Percentiles rank a stretch among this genome's conserved stretches.
These are phyloP conservation scores for Cerioporus squamosus DNA, from an alignment of 1,284 basidiomycete species.

Conservation along the genomic window DNA sequence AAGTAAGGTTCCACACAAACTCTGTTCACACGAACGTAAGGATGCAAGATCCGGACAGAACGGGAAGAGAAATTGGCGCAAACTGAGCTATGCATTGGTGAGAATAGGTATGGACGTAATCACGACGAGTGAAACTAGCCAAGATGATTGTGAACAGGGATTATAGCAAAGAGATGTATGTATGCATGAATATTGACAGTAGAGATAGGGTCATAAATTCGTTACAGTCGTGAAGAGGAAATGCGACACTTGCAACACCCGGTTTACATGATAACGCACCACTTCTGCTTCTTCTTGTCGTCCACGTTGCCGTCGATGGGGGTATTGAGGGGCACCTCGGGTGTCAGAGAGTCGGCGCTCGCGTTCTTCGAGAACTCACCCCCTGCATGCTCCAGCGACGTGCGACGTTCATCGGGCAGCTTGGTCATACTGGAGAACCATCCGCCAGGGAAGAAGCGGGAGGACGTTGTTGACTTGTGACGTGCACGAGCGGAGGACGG, in stretches of 20 bases:
- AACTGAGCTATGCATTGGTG: constrained; percentile 19
- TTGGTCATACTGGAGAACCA: constrained; percentile 51
- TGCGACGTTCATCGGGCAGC: constrained; percentile 41
- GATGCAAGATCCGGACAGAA: neutral
- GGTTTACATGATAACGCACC: constrained; percentile 36
- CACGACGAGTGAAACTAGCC: constrained; percentile 14
- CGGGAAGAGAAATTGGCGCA: neutral
- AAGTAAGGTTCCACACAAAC: no score
- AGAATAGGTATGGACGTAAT: constrained; percentile 7
- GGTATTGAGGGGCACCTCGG: constrained; percentile 30
- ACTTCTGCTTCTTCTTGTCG: constrained; percentile 31
- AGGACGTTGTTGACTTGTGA: constrained; percentile 55
- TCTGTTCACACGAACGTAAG: no score
- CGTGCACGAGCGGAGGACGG: constrained; percentile 40
- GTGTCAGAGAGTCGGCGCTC: constrained; percentile 14
- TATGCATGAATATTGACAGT: constrained; percentile 20
- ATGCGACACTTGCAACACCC: constrained; percentile 7
- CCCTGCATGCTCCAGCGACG: constrained; percentile 54
- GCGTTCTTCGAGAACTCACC: constrained; percentile 48
- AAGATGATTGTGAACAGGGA: constrained; percentile 18
- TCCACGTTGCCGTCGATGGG: constrained; percentile 30
- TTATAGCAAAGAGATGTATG: constrained; percentile 21
- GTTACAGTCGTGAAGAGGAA: constrained; percentile 24
- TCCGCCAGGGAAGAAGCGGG: constrained; percentile 58
- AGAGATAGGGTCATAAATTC: constrained; percentile 20